Evolutionary conservation across 768 basidiomycete genomes (phyloP), one percentile per base, ranked within the genome.

Genomic region (Leucogyrophana mollusca): DNA sequence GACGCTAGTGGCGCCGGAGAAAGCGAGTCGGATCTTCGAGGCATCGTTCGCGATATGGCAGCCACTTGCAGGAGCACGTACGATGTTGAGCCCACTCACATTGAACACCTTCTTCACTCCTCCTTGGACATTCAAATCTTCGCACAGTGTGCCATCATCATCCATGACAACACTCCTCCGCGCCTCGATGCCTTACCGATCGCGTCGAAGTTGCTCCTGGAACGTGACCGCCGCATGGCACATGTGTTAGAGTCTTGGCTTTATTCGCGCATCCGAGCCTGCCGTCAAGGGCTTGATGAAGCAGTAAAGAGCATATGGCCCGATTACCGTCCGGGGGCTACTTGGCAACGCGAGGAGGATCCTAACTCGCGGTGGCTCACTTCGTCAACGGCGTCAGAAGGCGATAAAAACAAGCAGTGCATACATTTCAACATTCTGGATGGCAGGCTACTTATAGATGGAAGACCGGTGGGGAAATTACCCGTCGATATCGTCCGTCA

Each of bases 1-100:
- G 22, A 7, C 9, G 25, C 36, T 11, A 25, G 13, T 4, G 35
- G 45, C 18, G 14, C n/a, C n/a, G n/a, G 27, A 30, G 27, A 30
- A 30, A 7, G 13, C 32, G 20, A 14, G 20, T 7, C 16, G n/a
- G 51, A 54, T 10, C 21, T 40, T 21, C 44, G 49, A 18, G 17
- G 18, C n/a, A 60, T 56, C 10, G 46, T 67, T 17, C 58, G 64
- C 34, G 64, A 70, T 44, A 55, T 63, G 20, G 68, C 68, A 13
- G 61, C 62, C 2, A 64, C 59, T 11, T 74, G 72, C 51, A 58
- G 71, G 14, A 52, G 54, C 4, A 73, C 72, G 1, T 73, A 60
- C 42, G 67, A 68, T 52, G 62, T 65, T 22, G 62, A 61, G 33
- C 50, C 25, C 2, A 5, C 10, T 9, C 8, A 23, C n/a, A 13